Evolutionary conservation across 345 rosid species (phyloP).

Genomic region (Citrus inodora): DNA sequence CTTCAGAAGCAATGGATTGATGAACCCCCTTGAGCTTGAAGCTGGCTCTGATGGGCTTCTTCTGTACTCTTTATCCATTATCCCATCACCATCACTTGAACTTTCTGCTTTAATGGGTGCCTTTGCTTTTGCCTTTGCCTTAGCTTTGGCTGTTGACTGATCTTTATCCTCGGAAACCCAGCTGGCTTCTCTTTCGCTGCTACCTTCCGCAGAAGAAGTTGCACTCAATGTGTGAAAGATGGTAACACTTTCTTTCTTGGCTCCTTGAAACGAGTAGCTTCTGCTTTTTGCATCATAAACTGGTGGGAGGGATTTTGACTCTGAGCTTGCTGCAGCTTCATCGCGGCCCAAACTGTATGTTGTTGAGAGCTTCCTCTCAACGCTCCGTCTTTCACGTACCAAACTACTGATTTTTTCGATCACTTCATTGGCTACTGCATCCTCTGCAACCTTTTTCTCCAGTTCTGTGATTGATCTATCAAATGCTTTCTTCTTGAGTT

Average conservation of each 20-base stretch:
- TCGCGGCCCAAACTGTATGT: slow-evolving; percentile 83
- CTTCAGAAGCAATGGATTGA: slow-evolving; percentile 15
- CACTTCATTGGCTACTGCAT: slow-evolving; percentile 35
- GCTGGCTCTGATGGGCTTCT: slow-evolving; percentile 32
- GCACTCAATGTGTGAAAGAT: slow-evolving; percentile 40
- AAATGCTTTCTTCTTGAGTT: slow-evolving; percentile 60
- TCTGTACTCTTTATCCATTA: neutral
- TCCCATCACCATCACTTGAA: slow-evolving; percentile 29
- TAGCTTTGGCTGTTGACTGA: slow-evolving; percentile 15
- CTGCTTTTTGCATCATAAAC: slow-evolving; percentile 40
- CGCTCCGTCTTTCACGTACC: slow-evolving; percentile 44
- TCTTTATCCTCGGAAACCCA: slow-evolving; percentile 21
- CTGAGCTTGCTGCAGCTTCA: slow-evolving; percentile 12
- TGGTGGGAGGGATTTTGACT: slow-evolving; percentile 47
- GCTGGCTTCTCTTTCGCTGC: slow-evolving; percentile 8
- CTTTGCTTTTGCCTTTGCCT: slow-evolving; percentile 30
- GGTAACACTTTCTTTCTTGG: slow-evolving; percentile 39
- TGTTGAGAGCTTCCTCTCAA: slow-evolving; percentile 69
- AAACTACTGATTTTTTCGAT: slow-evolving; percentile 42
- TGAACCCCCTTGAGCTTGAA: slow-evolving; percentile 22
- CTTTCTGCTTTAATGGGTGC: slow-evolving; percentile 28
- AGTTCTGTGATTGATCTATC: slow-evolving; percentile 56
- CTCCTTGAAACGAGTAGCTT: slow-evolving; percentile 50
- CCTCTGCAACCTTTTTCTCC: slow-evolving; percentile 43
- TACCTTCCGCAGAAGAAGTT: slow-evolving; percentile 44